Conservation (phyloP, 176 grass and related monocot species). For the Oryza rufipogon region DNA sequence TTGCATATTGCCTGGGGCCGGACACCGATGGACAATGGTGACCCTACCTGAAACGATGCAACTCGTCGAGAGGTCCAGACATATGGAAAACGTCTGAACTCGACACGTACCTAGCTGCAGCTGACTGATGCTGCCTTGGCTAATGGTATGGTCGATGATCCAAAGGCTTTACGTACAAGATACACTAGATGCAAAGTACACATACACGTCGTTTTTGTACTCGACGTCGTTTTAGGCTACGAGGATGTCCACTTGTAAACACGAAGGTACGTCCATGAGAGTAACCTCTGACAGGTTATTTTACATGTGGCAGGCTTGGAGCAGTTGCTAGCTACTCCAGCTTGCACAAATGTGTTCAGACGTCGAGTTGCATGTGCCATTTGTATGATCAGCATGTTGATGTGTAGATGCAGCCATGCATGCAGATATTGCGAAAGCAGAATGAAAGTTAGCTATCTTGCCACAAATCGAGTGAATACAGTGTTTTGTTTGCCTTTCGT, state of each 20-base stretch:
- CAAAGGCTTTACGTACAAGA: conserved; percentile 58
- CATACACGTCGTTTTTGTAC: conserved; percentile 24
- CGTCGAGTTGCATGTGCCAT: conserved; percentile 11
- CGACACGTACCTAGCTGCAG: conserved; percentile 37
- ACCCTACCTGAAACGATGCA: conserved; percentile 28
- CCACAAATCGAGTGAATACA: neutral
- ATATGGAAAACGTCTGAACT: conserved; percentile 27
- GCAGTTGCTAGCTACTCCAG: neutral
- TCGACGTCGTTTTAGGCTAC: conserved; percentile 38
- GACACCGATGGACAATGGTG: neutral
- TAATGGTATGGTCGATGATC: neutral
- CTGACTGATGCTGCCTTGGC: neutral
- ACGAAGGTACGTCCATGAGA: conserved; percentile 3
- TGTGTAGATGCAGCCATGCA: conserved; percentile 10
- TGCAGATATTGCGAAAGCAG: conserved; percentile 7
- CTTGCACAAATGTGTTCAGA: conserved; percentile 16
- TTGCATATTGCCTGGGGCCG: conserved; percentile 30
- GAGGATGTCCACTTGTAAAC: conserved; percentile 48
- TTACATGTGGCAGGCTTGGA: conserved; percentile 13
- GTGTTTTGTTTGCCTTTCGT: neutral
- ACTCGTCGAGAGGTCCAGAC: neutral
- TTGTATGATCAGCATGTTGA: conserved; percentile 26
- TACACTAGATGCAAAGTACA: conserved; percentile 40
- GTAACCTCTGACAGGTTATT: conserved; percentile 27
- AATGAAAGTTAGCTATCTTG: no score